These are phyloP conservation scores for Agastache rugosa DNA, from an alignment of 257 asterid genomes.

Conservation along the genomic window DNA sequence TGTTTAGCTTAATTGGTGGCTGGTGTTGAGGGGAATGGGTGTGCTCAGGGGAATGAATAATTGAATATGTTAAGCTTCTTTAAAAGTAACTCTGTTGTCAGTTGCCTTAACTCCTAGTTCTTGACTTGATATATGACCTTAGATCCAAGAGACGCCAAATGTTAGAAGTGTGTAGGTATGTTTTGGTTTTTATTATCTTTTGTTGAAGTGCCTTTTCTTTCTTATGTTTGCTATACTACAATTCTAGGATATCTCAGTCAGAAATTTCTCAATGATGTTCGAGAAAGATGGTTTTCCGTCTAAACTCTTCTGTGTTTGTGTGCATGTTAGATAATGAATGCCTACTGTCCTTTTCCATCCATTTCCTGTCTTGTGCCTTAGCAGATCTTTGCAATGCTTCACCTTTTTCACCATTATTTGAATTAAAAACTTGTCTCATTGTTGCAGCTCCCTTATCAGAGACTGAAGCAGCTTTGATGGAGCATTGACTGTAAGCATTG, in stretches of 20 bases:
- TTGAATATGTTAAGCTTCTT: conserved; percentile 1
- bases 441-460: conserved; percentile 97
- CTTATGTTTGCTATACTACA: too few relatives aligned
- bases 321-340: not conserved
- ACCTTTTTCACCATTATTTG: conserved; percentile 32
- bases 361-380: not conserved
- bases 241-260: not conserved
- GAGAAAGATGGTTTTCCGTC: too few relatives aligned
- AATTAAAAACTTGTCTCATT: conserved; percentile 35
- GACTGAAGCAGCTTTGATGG: conserved; percentile 95
- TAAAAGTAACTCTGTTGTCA: not conserved
- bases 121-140: conserved; percentile 6
- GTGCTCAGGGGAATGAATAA: conserved; percentile 7
- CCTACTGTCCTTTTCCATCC: not conserved
- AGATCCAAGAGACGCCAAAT: conserved; percentile 1
- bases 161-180: not conserved
- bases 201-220: not conserved
- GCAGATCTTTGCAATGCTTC: not conserved
- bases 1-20: not conserved
- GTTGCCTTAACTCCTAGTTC: conserved; percentile 2
- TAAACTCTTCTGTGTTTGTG: too few relatives aligned
- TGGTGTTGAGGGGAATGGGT: not conserved
- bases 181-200: not conserved
- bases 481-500: conserved; percentile 55
- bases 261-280: not conserved